Conservation (phyloP, 129 eudicot species). For the Helichrysum umbraculigerum region DNA sequence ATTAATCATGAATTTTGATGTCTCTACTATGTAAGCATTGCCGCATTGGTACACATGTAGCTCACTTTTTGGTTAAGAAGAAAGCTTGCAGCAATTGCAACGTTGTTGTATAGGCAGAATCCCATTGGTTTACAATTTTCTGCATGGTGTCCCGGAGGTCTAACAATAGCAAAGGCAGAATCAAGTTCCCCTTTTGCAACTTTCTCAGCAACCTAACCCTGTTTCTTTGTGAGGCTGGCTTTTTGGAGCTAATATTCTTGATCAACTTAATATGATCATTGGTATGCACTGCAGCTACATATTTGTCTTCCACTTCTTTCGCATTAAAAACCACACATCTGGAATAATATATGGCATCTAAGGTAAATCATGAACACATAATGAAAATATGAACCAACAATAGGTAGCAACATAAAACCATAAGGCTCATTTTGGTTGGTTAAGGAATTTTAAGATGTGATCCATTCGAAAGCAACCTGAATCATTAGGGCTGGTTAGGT, state of each 20-base stretch:
- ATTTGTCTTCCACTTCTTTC: conserved; percentile 63
- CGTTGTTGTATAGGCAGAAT: conserved; percentile 82
- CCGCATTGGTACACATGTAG: conserved; percentile 12
- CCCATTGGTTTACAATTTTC: conserved; percentile 90
- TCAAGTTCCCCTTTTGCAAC: conserved; percentile 87
- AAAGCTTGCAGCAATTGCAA: conserved; percentile 79
- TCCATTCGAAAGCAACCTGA: too few relatives aligned
- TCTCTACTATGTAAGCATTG: too few relatives aligned
- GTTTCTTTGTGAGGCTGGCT: conserved; percentile 38
- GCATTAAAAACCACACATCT: conserved; percentile 80
- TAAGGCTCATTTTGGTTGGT: too few relatives aligned
- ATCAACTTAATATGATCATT: conserved; percentile 63
- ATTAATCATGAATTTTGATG: neutral
- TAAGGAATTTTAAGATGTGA: too few relatives aligned
- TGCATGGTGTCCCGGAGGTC: conserved; percentile 99
- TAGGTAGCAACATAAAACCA: too few relatives aligned
- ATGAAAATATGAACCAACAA: too few relatives aligned
- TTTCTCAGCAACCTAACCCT: conserved; percentile 74
- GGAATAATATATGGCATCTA: neutral
- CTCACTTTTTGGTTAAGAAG: conserved; percentile 84
- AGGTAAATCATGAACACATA: too few relatives aligned
- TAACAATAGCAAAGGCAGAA: conserved; percentile 93
- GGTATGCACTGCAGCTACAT: conserved; percentile 76
- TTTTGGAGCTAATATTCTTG: conserved; percentile 66
- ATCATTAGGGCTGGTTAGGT: too few relatives aligned